Conservation (phyloP, 2,329 filamentous ascomycete species). For the Parascedosporium putredinis region DNA sequence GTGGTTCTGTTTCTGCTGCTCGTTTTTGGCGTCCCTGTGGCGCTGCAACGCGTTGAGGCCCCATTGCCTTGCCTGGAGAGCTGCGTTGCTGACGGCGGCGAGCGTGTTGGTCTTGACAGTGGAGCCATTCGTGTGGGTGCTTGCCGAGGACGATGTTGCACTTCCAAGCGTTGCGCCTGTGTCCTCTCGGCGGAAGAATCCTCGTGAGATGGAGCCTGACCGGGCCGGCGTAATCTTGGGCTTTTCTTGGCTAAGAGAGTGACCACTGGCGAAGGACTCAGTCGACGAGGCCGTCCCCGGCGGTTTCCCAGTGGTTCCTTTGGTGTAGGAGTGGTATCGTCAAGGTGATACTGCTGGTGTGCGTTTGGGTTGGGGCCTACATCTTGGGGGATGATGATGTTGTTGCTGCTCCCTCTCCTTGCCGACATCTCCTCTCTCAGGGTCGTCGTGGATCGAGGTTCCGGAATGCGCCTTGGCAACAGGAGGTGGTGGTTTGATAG, state of each 20-base stretch:
- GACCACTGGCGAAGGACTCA: constrained; percentile 18
- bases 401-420: background rate
- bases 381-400: no score
- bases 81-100: constrained; percentile 44
- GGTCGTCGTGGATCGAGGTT: background rate
- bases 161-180: constrained; percentile 26
- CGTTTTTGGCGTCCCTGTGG: constrained; percentile 30
- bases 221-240: constrained; percentile 24
- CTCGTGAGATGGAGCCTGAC: constrained; percentile 26
- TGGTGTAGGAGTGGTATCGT: background rate
- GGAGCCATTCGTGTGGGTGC: constrained; percentile 26
- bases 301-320: constrained; percentile 12
- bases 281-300: constrained; percentile 28
- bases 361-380: background rate
- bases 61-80: constrained; percentile 47
- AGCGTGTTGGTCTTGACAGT: constrained; percentile 27
- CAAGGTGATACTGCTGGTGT: no score
- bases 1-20: background rate
- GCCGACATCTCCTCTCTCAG: background rate
- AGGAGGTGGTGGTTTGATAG: background rate
- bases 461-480: background rate
- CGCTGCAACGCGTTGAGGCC: constrained; percentile 46
- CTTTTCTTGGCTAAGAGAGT: no score
- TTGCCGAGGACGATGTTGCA: constrained; percentile 20
- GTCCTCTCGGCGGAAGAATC: constrained; percentile 30